phyloP scores from a whole-genome alignment of 257 asterid genomes.

The Petrea volubilis region DNA sequence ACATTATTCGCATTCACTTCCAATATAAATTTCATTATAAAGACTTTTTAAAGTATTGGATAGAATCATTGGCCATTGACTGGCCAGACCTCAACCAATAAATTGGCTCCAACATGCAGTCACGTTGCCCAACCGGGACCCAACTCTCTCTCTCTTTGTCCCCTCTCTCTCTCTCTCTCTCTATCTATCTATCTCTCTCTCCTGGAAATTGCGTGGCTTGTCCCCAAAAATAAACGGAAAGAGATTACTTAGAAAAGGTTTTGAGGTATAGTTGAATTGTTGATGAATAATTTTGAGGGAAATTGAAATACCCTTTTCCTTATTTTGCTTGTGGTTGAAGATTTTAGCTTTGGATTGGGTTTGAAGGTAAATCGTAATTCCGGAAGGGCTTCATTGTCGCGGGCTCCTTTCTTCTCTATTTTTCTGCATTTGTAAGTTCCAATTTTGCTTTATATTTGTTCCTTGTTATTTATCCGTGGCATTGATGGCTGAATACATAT shows the following conservation, averaged over 20 bases:
- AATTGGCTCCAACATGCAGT: not conserved
- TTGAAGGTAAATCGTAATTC: constrained; percentile 7
- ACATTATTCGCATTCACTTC: too few species aligned
- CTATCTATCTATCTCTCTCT: not conserved
- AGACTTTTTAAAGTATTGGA: too few species aligned
- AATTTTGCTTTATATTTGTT: not conserved
- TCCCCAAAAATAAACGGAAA: not conserved
- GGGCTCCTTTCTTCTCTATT: constrained; percentile 2
- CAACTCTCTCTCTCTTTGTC: not conserved
- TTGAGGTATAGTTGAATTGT: not conserved
- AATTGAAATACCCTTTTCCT: not conserved
- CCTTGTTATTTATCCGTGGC: not conserved
- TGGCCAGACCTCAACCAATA: constrained; percentile 5
- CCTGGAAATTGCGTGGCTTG: not conserved
- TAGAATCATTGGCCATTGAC: too few species aligned
- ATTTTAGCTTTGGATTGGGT: not conserved
- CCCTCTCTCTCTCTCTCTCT: too few species aligned
- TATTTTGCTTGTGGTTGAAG: not conserved
- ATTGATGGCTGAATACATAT: not conserved
- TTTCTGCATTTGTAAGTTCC: constrained; percentile 14
- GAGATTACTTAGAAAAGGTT: not conserved
- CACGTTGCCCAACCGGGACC: constrained; percentile 1
- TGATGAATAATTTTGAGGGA: not conserved
- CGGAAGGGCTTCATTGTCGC: constrained; percentile 7
- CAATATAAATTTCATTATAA: too few species aligned